Conservation (phyloP, 2,329 filamentous ascomycete genomes). For the Xylaria digitata region DNA sequence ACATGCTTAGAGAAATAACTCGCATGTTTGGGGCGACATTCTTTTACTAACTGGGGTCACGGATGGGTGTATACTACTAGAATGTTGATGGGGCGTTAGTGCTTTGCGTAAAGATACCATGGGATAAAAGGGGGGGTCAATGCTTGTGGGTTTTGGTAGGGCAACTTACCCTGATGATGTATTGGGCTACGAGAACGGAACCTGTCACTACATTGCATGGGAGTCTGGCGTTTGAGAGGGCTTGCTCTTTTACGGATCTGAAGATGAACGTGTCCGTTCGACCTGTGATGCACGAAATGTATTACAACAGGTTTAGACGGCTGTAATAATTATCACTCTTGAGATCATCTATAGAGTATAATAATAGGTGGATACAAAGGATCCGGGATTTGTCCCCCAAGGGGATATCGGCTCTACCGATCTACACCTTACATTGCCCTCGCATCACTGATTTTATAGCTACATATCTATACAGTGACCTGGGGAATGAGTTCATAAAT, state of each 20-base stretch:
- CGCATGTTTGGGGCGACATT: constrained; percentile 4
- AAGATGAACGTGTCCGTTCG: constrained; percentile 12
- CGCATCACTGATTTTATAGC: constrained; percentile 3
- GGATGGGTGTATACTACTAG: constrained; percentile 36
- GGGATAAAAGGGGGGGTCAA: constrained; percentile 30
- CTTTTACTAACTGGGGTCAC: constrained; percentile 13
- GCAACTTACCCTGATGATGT: constrained; percentile 21
- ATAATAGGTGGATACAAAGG: background rate
- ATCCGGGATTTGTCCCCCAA: constrained; percentile 17
- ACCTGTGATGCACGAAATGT: constrained; percentile 1
- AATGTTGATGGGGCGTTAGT: constrained; percentile 30
- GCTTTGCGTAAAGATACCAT: constrained; percentile 35
- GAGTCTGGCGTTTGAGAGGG: constrained; percentile 29
- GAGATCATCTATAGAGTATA: constrained; percentile 3
- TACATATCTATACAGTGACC: background rate
- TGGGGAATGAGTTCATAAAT: background rate
- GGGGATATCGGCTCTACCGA: background rate
- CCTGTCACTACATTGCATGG: constrained; percentile 21
- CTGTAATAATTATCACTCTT: constrained; percentile 18
- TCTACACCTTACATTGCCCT: background rate
- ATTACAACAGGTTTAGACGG: constrained; percentile 2
- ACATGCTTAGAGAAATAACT: constrained; percentile 45
- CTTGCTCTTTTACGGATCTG: background rate
- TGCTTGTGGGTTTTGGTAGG: constrained; percentile 24
- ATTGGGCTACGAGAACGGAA: constrained; percentile 21